Conservation (phyloP, 805 yeast species). For the Cyberlindnera xylosilytica region DNA sequence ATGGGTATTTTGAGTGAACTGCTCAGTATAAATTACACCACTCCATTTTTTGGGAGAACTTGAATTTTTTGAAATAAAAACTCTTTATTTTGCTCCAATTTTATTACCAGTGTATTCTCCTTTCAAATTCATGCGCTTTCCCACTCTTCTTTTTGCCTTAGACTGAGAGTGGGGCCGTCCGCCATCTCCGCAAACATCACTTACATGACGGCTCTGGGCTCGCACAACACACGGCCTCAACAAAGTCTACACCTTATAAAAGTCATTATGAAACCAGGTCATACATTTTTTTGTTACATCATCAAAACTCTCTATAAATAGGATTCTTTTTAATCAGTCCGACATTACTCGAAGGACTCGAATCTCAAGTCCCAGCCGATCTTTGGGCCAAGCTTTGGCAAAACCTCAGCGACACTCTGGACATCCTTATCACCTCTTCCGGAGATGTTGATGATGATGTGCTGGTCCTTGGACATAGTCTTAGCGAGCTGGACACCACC, state of each 20-base stretch:
- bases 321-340: background rate
- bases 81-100: no score
- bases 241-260: no score
- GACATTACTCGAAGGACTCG: slow-evolving; percentile 36
- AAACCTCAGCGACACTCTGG: slow-evolving; percentile 91
- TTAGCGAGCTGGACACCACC: slow-evolving; percentile 90
- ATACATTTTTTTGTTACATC: no score
- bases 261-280: no score
- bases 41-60: background rate
- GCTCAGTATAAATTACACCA: background rate
- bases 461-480: slow-evolving; percentile 72
- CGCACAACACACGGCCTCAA: no score
- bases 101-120: no score
- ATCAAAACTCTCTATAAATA: background rate
- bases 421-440: slow-evolving; percentile 99
- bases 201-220: no score
- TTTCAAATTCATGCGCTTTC: no score
- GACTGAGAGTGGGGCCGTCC: no score
- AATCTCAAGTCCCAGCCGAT: slow-evolving; percentile 97
- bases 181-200: no score
- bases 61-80: no score
- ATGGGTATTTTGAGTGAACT: background rate
- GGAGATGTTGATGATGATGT: slow-evolving; percentile 83
- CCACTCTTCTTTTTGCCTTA: no score
- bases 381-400: slow-evolving; percentile 85